phyloP scores from a whole-genome alignment of 179 eudicot species.

The Amaranthus tricolor region DNA sequence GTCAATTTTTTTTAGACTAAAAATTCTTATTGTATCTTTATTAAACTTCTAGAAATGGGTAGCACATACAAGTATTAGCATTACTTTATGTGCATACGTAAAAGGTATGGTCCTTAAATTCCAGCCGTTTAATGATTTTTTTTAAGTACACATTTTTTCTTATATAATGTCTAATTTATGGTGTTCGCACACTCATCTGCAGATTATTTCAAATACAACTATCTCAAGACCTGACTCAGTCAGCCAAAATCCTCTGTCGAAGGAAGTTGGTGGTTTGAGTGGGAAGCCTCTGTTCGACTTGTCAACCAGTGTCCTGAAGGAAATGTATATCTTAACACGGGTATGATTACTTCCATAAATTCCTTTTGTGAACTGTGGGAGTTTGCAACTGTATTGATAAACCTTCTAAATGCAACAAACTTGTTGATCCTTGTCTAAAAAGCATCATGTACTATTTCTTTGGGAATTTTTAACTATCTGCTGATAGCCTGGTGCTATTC shows the following conservation, averaged over 20 bases:
- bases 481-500: too few species aligned
- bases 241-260: constrained; percentile 49
- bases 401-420: background rate
- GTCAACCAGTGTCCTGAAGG: constrained; percentile 78
- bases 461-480: too few species aligned
- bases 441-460: too few species aligned
- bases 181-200: constrained; percentile 23
- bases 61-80: too few species aligned
- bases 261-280: constrained; percentile 92
- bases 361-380: background rate
- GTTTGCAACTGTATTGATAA: background rate
- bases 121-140: background rate
- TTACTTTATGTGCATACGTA: too few species aligned
- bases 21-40: too few species aligned
- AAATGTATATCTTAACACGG: constrained; percentile 89
- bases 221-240: constrained; percentile 84
- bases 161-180: constrained; percentile 7
- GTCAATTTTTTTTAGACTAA: too few species aligned
- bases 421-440: too few species aligned
- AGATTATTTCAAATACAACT: constrained; percentile 98
- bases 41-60: too few species aligned
- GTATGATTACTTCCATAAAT: constrained; percentile 34
- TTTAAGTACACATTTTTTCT: background rate
- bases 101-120: too few species aligned
- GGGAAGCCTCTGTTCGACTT: constrained; percentile 89